Conservation (phyloP, 75 land plant species). For the Selaginella tamariscina region DNA sequence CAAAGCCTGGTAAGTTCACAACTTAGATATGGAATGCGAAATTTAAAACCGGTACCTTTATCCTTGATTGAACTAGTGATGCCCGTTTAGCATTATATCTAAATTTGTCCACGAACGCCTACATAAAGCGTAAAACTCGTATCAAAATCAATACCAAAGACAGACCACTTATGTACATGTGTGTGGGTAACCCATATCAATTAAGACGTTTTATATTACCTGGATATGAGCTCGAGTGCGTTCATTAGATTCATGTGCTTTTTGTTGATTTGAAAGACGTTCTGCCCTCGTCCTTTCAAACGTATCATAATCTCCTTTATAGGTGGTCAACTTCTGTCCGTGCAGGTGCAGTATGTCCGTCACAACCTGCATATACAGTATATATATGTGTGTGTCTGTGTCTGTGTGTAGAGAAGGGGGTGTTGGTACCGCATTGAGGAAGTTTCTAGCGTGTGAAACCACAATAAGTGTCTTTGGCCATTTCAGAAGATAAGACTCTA, state of each 20-base stretch:
- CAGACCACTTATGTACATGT: no score
- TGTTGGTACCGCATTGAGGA: conserved; percentile 71
- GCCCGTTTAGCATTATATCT: conserved; percentile 98
- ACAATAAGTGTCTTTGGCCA: conserved; percentile 98
- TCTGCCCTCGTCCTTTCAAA: conserved; percentile 91
- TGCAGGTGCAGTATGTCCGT: conserved; percentile 90
- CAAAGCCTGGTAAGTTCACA: conserved; percentile 48
- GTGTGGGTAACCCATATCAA: no score
- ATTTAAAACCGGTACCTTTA: conserved; percentile 46
- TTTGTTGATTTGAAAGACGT: conserved; percentile 76
- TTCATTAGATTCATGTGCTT: conserved; percentile 90
- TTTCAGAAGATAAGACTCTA: conserved; percentile 81
- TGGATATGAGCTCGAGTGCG: conserved; percentile 85
- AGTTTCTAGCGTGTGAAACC: conserved; percentile 98
- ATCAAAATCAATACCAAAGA: no score
- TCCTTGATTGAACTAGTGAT: conserved; percentile 96
- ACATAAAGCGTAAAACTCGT: no score
- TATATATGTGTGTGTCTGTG: no score
- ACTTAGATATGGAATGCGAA: neutral
- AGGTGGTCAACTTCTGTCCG: conserved; percentile 53
- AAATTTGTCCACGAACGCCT: conserved; percentile 95
- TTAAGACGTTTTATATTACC: no score
- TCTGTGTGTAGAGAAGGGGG: no score
- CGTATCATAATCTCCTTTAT: conserved; percentile 94
- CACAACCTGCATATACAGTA: conserved; percentile 55